Percentiles rank a stretch among this genome's conserved stretches.
Evolutionary conservation across 805 yeast genomes (phyloP).

Genomic region (Hanseniaspora lachancei): DNA sequence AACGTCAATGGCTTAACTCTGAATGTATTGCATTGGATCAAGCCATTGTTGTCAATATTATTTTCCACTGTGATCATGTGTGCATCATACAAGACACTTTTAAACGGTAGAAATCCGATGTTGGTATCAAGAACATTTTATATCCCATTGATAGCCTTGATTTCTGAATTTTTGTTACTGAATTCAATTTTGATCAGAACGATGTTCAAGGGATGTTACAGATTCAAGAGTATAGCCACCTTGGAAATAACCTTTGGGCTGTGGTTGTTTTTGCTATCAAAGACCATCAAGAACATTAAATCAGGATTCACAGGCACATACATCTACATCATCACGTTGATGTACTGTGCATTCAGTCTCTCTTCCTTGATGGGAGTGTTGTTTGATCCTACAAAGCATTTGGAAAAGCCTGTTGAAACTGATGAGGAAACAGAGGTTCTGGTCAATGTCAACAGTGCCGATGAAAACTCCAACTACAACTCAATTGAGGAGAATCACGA

Average conservation of each 20-base stretch:
- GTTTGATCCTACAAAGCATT: constrained; percentile 21
- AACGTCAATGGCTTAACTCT: constrained; percentile 34
- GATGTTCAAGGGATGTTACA: constrained; percentile 10
- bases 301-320: constrained; percentile 38
- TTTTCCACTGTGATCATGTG: constrained; percentile 32
- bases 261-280: constrained; percentile 45
- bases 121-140: constrained; percentile 40
- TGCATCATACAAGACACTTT: constrained; percentile 28
- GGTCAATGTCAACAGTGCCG: constrained; percentile 3
- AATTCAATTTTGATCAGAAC: constrained; percentile 42
- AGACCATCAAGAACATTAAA: constrained; percentile 37
- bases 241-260: constrained; percentile 40
- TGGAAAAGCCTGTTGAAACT: not conserved
- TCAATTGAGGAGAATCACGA: constrained; percentile 13
- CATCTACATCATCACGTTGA: constrained; percentile 35
- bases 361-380: constrained; percentile 42
- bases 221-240: constrained; percentile 43
- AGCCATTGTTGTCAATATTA: constrained; percentile 47
- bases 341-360: constrained; percentile 35
- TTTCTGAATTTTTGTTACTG: constrained; percentile 36
- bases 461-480: not conserved
- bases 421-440: constrained; percentile 8
- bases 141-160: constrained; percentile 37
- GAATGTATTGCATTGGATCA: constrained; percentile 29
- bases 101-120: constrained; percentile 35